phyloP scores from a whole-genome alignment of 2,329 filamentous ascomycete genomes.

The Claviceps monticola region DNA sequence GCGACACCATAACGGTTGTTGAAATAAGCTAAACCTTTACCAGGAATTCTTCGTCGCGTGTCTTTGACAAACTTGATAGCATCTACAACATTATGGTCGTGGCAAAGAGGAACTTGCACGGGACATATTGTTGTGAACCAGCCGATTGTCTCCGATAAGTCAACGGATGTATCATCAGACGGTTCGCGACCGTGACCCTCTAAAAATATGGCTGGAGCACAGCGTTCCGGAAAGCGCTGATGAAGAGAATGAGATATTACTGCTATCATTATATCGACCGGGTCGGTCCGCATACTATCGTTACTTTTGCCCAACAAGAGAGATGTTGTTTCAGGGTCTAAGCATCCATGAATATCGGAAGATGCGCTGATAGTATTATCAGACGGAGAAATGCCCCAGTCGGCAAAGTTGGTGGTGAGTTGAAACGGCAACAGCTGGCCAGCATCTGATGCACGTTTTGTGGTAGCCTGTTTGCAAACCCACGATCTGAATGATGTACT shows the following conservation, averaged over 20 bases:
- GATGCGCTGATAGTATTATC: conserved; percentile 4
- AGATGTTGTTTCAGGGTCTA: background rate
- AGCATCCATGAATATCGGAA: background rate
- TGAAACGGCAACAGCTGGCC: conserved; percentile 3
- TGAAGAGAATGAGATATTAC: conserved; percentile 21
- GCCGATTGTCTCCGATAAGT: conserved; percentile 27
- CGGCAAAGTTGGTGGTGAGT: conserved; percentile 8
- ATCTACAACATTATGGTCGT: conserved; percentile 1
- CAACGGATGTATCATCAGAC: conserved; percentile 9
- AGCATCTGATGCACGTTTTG: conserved; percentile 8
- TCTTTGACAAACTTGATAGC: conserved; percentile 19
- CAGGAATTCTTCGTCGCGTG: conserved; percentile 17
- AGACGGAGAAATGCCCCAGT: conserved; percentile 8
- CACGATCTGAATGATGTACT: conserved; percentile 22
- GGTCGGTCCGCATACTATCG: conserved; percentile 18
- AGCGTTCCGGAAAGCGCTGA: conserved; percentile 19
- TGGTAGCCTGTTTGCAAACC: conserved; percentile 18
- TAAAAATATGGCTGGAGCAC: conserved; percentile 21
- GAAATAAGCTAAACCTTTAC: conserved; percentile 26
- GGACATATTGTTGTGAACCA: conserved; percentile 32
- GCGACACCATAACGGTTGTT: conserved; percentile 14
- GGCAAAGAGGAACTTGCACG: conserved; percentile 9
- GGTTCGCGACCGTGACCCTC: conserved; percentile 29
- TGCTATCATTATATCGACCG: conserved; percentile 25
- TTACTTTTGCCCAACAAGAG: conserved; percentile 15